Evolutionary conservation across 108 stramenopile species (phyloP).

Genomic region (Pseudonitzschia multiseries): DNA sequence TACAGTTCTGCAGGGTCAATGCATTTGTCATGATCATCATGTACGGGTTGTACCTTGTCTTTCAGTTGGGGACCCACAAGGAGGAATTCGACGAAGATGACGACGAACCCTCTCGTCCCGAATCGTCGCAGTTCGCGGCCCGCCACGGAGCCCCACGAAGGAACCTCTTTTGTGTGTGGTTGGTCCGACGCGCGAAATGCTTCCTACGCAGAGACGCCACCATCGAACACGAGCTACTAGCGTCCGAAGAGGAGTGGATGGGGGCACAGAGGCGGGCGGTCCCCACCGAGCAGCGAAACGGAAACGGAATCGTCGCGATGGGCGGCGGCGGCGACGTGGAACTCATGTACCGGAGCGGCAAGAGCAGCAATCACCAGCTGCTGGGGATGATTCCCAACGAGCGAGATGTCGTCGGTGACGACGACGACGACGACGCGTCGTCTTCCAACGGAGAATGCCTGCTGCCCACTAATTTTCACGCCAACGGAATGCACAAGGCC

Average conservation of each 20-base stretch:
- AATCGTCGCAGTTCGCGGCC: conserved; percentile 15
- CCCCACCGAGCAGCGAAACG: not conserved
- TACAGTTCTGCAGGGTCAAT: conserved; percentile 78
- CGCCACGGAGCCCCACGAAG: conserved; percentile 16
- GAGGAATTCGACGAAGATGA: conserved; percentile 84
- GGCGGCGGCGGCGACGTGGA: conserved; percentile 26
- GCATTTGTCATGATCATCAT: conserved; percentile 81
- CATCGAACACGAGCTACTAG: not conserved
- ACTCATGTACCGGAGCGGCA: conserved; percentile 12
- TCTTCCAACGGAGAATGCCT: conserved; percentile 16
- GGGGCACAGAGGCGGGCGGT: not conserved
- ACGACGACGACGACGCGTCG: conserved; percentile 11
- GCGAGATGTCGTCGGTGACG: conserved; percentile 7
- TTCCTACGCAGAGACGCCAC: not conserved
- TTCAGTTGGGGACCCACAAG: conserved; percentile 83
- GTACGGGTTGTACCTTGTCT: conserved; percentile 73
- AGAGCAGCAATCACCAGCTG: not conserved
- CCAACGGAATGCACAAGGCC: not conserved
- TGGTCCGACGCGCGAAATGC: not conserved
- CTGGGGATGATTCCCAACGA: not conserved
- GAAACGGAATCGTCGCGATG: not conserved
- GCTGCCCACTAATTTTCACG: conserved; percentile 23
- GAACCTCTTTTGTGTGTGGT: conserved; percentile 23
- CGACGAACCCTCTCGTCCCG: conserved; percentile 14
- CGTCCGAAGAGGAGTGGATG: conserved; percentile 5